Percentiles rank a stretch among this genome's conserved stretches.
These are phyloP conservation scores for Dentipellis sp. DNA, from an alignment of 768 basidiomycete species.

Conservation along the genomic window DNA sequence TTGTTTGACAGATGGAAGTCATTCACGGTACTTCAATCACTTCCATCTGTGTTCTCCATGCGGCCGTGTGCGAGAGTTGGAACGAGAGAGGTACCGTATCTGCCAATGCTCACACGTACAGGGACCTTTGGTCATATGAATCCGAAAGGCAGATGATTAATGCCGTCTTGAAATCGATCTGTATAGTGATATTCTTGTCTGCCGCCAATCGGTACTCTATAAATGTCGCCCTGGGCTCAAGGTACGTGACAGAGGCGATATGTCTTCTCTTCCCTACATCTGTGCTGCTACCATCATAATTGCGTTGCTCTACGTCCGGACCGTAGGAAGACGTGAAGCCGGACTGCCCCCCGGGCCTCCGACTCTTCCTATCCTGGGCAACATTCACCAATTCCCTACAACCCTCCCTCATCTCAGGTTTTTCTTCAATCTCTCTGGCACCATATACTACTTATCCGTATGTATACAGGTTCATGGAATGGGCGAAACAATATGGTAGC, in stretches of 20 bases:
- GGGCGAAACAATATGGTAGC: background rate
- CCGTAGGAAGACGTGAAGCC: background rate
- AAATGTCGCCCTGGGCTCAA: too few species aligned
- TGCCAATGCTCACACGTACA: background rate
- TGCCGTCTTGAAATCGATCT: too few species aligned
- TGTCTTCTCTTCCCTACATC: too few species aligned
- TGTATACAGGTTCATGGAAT: background rate
- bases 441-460: background rate
- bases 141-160: too few species aligned
- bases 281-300: too few species aligned
- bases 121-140: too few species aligned
- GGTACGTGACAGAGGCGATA: too few species aligned
- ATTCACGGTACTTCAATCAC: background rate
- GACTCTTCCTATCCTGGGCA: background rate
- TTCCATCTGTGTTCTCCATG: background rate
- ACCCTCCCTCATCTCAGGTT: background rate
- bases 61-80: background rate
- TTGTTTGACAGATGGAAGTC: background rate
- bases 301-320: background rate
- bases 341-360: background rate
- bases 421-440: background rate
- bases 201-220: too few species aligned
- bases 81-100: background rate
- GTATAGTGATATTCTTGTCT: too few species aligned
- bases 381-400: background rate